These are phyloP conservation scores for Ceratobasidium sp. DNA, from an alignment of 1,284 basidiomycete species.

Conservation along the genomic window DNA sequence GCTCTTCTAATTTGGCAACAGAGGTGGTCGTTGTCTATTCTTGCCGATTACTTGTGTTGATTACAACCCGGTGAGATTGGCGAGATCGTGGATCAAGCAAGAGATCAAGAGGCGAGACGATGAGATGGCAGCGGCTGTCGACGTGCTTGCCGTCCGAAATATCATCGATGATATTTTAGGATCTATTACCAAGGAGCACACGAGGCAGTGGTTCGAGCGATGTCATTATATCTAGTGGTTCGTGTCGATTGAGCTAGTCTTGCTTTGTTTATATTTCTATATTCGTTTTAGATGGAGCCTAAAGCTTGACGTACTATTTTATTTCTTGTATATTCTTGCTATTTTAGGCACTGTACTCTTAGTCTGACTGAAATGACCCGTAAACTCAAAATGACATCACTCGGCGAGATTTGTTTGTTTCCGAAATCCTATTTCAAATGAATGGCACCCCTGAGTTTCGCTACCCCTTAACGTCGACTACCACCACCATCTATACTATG, in stretches of 20 bases:
- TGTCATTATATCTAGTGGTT: not conserved
- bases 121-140: not conserved
- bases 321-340: too few relatives aligned
- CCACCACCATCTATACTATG: not conserved
- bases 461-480: not conserved
- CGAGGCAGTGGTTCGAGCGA: conserved; percentile 2
- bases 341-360: too few relatives aligned
- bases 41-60: not conserved
- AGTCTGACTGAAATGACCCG: too few relatives aligned
- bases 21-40: not conserved
- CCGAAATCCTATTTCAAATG: not conserved
- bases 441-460: not conserved
- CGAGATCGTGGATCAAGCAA: not conserved
- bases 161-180: not conserved
- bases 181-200: not conserved
- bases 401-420: conserved; percentile 1
- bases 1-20: not conserved
- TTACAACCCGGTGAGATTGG: not conserved
- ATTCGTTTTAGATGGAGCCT: not conserved
- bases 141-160: not conserved
- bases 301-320: too few relatives aligned
- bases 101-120: not conserved
- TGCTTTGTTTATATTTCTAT: not conserved
- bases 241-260: too few relatives aligned
- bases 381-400: too few relatives aligned